Conservation (phyloP, 495 filamentous ascomycete genomes). For the Podospora conica region DNA sequence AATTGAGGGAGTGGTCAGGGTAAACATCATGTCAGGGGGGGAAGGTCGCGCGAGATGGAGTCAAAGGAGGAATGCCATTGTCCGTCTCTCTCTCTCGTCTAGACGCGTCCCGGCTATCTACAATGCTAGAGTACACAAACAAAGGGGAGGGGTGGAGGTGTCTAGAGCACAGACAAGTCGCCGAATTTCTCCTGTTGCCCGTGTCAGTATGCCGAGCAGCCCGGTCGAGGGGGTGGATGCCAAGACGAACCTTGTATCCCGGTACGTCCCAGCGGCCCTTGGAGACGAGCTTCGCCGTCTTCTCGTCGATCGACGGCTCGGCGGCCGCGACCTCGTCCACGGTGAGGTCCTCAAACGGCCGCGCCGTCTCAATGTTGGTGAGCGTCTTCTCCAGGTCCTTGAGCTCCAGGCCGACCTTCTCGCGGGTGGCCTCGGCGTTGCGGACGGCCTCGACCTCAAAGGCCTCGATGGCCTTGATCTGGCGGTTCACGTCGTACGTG, state of each 20-base stretch:
- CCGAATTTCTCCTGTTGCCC: conserved; percentile 86
- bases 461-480: conserved; percentile 94
- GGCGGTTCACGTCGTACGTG: conserved; percentile 81
- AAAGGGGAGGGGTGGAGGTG: conserved; percentile 29
- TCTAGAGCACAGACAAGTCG: conserved; percentile 86
- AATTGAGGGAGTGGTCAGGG: background rate
- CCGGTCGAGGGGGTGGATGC: background rate
- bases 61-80: conserved; percentile 21
- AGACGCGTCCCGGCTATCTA: conserved; percentile 40
- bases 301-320: conserved; percentile 92
- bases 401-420: conserved; percentile 87
- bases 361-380: conserved; percentile 91
- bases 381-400: conserved; percentile 87
- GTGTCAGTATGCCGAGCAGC: conserved; percentile 12
- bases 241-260: conserved; percentile 83
- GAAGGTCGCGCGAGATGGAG: background rate
- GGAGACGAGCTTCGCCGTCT: conserved; percentile 82
- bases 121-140: conserved; percentile 56
- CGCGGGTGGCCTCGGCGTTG: conserved; percentile 94
- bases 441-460: conserved; percentile 96
- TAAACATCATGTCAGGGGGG: background rate
- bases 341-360: conserved; percentile 95
- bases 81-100: conserved; percentile 20
- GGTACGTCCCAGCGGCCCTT: conserved; percentile 97
- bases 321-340: conserved; percentile 94